Base-by-base conservation (phyloP, 352 stramenopile genomes). In the Pythium chondricola region DNA sequence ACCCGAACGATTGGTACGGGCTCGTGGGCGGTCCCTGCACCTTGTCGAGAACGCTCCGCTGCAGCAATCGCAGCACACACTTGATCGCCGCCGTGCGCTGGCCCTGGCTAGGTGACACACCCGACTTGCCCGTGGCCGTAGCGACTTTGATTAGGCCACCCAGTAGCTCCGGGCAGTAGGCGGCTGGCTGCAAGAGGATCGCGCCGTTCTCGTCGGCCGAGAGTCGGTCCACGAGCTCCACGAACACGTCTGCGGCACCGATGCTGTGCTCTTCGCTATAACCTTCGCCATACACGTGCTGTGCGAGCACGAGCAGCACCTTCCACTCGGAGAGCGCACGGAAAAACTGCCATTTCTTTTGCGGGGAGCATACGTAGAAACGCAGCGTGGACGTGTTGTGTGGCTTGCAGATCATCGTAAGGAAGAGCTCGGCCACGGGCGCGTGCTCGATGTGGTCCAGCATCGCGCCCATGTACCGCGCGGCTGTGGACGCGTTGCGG, bases 261-360 rank as follows among this genome's bases (percentile, higher is more conserved):
- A 92, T 74, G 5, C 67, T 84, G 56, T 95, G 82, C 8, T 47
- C 54, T 54, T 93, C 79, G 36, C 61, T 62, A 53, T 80, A 88
- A 40, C 69, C 47, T 9, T 64, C 59, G 38, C 67, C 78, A 56
- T 73, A 88, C 31, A 96, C 80, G 50, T 91, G 85, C 41, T 85
- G 57, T 1, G 79, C 79, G 40, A 96, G 66, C 43, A 92, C 69
- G 13, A 95, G 59, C 52, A 96, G 63, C 49, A 96, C 47, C 31
- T 95, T 93, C 81, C 86, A 95, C 42, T 96, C 86, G 24, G 85
- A 69, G 25, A 96, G 51, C 6, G 77, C 65, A 27, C 74, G 67
- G 67, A 93, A 96, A 49, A 96, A 90, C 40, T 77, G 64, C 84
- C 85, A 95, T 52, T 95, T 95, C 41, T 85, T 89, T 38, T 74